Base-by-base conservation (phyloP, 2,329 filamentous ascomycete species). In the Simplicillium aogashimaense region DNA sequence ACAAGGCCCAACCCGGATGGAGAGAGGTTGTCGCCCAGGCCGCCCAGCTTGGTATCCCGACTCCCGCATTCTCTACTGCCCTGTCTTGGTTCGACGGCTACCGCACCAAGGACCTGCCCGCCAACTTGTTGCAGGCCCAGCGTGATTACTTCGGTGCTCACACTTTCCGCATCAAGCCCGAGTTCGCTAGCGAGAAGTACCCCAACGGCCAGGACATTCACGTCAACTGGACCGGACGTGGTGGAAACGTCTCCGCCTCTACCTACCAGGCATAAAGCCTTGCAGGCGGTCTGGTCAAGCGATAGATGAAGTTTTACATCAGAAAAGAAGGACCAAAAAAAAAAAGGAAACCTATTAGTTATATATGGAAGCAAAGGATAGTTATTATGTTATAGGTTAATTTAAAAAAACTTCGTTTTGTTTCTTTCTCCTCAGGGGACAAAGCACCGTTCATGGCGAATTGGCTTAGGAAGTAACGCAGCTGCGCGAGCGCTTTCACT, bases 171-270 rank as follows among this genome's bases (percentile, higher is more conserved):
- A 78, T 92, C 70, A 90, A 92, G 82, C 83, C 86, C 45, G 84
- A 90, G 70, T 58, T 54, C 50, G 84, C 84, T 54, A 83, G 58
- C 64, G 78, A 72, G 43, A 88, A 87, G 70, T 94, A 94, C 74
- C 83, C 81, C 51, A 78, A 74, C 54, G 87, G 82, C 65, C 72
- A 88, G 71, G 80, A 97, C 66, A 92, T 90, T 62, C 92, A 98
- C 78, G 88, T 97, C 67, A 98, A 98, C 86, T 98, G 92, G 92
- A 98, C 92, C 54, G 92, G 92, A 57, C 85, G 92, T 64, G 92
- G 92, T 62, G 92, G 92, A 60, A 92, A 97, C 63, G 85, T 98
- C 51, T 95, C 88, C 54, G 92, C 92, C 57, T 95, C 89, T 39
- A 97, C 89, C 54, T 98, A 98, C 78, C 85, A 88, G 70, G 92